Percentiles rank a stretch among this genome's conserved stretches.
Conservation (phyloP, 140 eudicot genomes). For the Bidens hawaiensis region DNA sequence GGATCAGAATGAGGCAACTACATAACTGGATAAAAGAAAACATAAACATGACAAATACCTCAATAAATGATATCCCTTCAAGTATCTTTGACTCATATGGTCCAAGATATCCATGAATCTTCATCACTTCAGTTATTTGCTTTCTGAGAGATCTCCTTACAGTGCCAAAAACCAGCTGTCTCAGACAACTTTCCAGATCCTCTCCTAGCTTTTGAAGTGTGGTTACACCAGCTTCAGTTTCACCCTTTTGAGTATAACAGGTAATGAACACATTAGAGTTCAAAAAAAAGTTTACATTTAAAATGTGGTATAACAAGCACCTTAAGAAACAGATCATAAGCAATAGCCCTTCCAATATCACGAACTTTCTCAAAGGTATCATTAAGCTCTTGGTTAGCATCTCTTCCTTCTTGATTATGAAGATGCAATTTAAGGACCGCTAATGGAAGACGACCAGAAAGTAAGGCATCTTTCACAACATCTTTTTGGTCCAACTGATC, state of each 20-base stretch:
- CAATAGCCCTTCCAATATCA: constrained; percentile 91
- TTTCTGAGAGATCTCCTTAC: constrained; percentile 80
- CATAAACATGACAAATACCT: constrained; percentile 43
- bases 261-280: constrained; percentile 12
- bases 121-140: constrained; percentile 78
- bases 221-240: constrained; percentile 72
- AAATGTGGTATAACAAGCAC: constrained; percentile 23
- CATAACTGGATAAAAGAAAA: constrained; percentile 7
- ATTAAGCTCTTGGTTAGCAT: constrained; percentile 47
- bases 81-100: constrained; percentile 69
- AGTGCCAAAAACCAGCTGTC: constrained; percentile 80
- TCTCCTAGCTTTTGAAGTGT: constrained; percentile 98
- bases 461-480: constrained; percentile 82
- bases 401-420: constrained; percentile 39
- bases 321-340: constrained; percentile 86
- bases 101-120: constrained; percentile 64
- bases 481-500: constrained; percentile 72
- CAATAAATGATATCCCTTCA: constrained; percentile 73
- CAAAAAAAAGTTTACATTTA: background rate
- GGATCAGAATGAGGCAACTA: constrained; percentile 33
- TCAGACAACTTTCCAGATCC: constrained; percentile 68
- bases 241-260: constrained; percentile 52
- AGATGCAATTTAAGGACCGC: constrained; percentile 97
- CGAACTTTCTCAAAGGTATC: constrained; percentile 89
- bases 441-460: constrained; percentile 93